A percentile compares a stretch with the other conserved stretches of the same genome.
Conservation (phyloP, 2,329 filamentous ascomycete genomes). For the Microdochium paspali region DNA sequence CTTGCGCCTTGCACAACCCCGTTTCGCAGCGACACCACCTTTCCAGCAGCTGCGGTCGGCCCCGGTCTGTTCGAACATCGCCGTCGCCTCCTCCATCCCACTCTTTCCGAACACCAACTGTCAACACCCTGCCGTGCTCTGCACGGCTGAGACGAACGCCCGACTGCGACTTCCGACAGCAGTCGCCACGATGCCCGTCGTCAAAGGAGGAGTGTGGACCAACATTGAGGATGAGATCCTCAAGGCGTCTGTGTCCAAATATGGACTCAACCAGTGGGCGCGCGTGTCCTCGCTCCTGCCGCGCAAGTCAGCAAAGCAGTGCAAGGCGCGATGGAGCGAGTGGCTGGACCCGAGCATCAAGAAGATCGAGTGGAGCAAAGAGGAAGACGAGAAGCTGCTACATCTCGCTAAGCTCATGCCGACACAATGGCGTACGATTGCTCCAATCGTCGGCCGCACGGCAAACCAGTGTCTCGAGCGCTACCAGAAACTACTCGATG, state of each 20-base stretch:
- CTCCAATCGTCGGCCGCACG: constrained; percentile 89
- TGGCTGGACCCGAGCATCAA: constrained; percentile 97
- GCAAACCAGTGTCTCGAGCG: constrained; percentile 95
- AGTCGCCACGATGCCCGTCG: constrained; percentile 51
- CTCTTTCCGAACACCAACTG: no score
- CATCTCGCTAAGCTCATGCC: constrained; percentile 98
- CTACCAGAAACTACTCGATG: constrained; percentile 92
- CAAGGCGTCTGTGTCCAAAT: constrained; percentile 90
- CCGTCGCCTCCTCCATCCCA: no score
- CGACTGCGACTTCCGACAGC: background rate
- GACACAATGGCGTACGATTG: constrained; percentile 98
- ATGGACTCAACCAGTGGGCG: constrained; percentile 95
- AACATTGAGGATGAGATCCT: constrained; percentile 91
- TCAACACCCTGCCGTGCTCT: background rate
- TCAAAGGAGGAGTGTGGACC: constrained; percentile 68
- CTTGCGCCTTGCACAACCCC: background rate
- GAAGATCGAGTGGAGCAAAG: constrained; percentile 98
- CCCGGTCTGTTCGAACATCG: background rate
- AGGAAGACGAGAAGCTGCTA: constrained; percentile 95
- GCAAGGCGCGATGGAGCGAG: constrained; percentile 96
- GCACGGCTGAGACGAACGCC: background rate
- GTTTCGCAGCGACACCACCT: background rate
- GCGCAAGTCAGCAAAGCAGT: constrained; percentile 97
- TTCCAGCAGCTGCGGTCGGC: background rate
- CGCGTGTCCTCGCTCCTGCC: constrained; percentile 94